A percentile compares a stretch with the other conserved stretches of the same genome.
These are phyloP conservation scores for Chaetomium strumarium DNA, from an alignment of 2,329 filamentous ascomycete genomes.

Conservation along the genomic window DNA sequence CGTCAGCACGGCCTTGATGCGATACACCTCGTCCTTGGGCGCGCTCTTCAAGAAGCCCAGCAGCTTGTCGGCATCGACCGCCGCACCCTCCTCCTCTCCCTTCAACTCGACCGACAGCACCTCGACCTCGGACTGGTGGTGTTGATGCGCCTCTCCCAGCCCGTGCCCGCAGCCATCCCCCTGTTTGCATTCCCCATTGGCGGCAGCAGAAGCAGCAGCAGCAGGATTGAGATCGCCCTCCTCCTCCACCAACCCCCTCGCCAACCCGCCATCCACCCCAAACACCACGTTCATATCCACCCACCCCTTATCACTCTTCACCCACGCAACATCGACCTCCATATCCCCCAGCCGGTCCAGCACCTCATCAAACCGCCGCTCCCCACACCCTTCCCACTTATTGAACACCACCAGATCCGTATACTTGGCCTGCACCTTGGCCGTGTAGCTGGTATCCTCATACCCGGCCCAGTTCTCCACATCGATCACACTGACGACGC, in stretches of 20 bases:
- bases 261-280: slow-evolving; percentile 79
- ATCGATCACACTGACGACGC: slow-evolving; percentile 83
- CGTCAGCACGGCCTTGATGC: slow-evolving; percentile 71
- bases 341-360: slow-evolving; percentile 74
- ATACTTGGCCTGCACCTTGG: slow-evolving; percentile 79
- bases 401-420: slow-evolving; percentile 90
- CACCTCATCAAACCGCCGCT: slow-evolving; percentile 69
- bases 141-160: slow-evolving; percentile 38
- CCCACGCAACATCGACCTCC: slow-evolving; percentile 73
- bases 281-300: slow-evolving; percentile 77
- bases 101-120: slow-evolving; percentile 75
- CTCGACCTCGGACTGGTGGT: slow-evolving; percentile 83
- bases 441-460: slow-evolving; percentile 84
- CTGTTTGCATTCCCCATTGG: slow-evolving; percentile 17
- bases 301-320: slow-evolving; percentile 76
- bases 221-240: slow-evolving; percentile 32
- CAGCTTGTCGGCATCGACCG: slow-evolving; percentile 56
- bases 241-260: slow-evolving; percentile 45
- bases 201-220: slow-evolving; percentile 16
- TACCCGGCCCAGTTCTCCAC: slow-evolving; percentile 95
- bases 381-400: slow-evolving; percentile 77
- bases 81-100: slow-evolving; percentile 31
- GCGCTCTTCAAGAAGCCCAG: slow-evolving; percentile 62
- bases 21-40: slow-evolving; percentile 89
- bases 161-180: slow-evolving; percentile 28